Base-by-base conservation (phyloP, 2,329 filamentous ascomycete species). In the Ophiocordyceps camponoti-saundersi region DNA sequence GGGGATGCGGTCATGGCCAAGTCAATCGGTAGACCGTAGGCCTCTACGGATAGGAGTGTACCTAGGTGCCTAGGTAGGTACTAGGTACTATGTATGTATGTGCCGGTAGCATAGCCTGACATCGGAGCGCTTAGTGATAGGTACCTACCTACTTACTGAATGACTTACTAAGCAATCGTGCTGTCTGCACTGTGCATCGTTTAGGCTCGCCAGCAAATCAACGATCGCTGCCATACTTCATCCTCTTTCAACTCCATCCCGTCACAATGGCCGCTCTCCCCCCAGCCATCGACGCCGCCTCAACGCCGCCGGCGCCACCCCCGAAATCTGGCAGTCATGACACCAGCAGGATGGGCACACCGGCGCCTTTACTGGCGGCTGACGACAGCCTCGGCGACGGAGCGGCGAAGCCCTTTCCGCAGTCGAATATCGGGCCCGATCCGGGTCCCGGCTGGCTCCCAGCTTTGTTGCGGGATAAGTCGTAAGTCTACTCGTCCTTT, bases 381-480 rank as follows among this genome's bases (percentile, higher is more conserved):
- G 51, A 53, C 41, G 44, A 45, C 49, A 16, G 48, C 52, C 23
- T 52, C 50, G 21, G 47, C 47, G 18, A 48, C 56, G 15, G 49
- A 52, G 41, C 52, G 57, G n/a, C 57, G 20, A 32, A n/a, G 29
- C 50, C 50, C 13, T 20, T 48, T 3, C 40, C 50, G 6, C 34
- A 34, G 23, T 20, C 45, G 7, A 61, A 65, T 16, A 57, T 61
- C 2, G 64, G 70, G 40, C 65, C 70, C 3, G 78, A 81, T 53
- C 77, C 77, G 0, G 77, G 80, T 20, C 78, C 84, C 46, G 75
- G 80, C 51, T 95, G 88, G 88, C 70, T 95, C 3, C 88, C 88
- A 1, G 74, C 77, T 50, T 67, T 79, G 13, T 66, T 95, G 2
- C 76, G 84, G 57, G 84, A 92, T 57, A 93, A 92, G 68, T 80